phyloP scores from a whole-genome alignment of 139 green algal genomes.

The Coelastrella sp. region DNA sequence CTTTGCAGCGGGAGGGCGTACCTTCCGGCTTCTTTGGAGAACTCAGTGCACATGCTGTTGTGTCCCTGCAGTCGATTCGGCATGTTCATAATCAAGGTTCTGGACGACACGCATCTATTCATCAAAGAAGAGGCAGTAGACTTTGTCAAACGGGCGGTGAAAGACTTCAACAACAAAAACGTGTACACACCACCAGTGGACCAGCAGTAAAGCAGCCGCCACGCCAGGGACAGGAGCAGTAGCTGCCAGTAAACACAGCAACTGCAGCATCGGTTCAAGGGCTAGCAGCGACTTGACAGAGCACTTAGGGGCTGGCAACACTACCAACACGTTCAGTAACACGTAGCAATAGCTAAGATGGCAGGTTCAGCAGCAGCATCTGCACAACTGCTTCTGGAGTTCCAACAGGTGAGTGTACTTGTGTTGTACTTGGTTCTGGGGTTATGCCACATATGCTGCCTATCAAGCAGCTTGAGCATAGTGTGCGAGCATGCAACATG shows the following conservation, averaged over 20 bases:
- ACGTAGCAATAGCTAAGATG: no score
- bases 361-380: neutral
- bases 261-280: neutral
- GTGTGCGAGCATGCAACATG: no score
- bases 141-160: slow-evolving; percentile 31
- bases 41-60: neutral
- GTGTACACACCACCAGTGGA: slow-evolving; percentile 42
- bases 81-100: slow-evolving; percentile 46
- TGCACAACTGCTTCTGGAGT: slow-evolving; percentile 24
- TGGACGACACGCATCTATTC: slow-evolving; percentile 58
- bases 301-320: no score
- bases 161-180: slow-evolving; percentile 44
- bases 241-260: no score
- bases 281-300: no score
- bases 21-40: no score
- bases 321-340: no score
- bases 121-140: slow-evolving; percentile 34
- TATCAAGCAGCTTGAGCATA: no score
- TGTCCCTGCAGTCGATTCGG: neutral
- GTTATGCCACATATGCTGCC: no score
- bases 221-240: no score
- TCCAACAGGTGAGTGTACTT: slow-evolving; percentile 9
- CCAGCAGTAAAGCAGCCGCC: neutral
- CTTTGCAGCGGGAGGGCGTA: no score
- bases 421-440: no score